A percentile compares a stretch with the other conserved stretches of the same genome.
phyloP scores from a whole-genome alignment of 2,329 filamentous ascomycete species.

The Achaetomium macrosporum region DNA sequence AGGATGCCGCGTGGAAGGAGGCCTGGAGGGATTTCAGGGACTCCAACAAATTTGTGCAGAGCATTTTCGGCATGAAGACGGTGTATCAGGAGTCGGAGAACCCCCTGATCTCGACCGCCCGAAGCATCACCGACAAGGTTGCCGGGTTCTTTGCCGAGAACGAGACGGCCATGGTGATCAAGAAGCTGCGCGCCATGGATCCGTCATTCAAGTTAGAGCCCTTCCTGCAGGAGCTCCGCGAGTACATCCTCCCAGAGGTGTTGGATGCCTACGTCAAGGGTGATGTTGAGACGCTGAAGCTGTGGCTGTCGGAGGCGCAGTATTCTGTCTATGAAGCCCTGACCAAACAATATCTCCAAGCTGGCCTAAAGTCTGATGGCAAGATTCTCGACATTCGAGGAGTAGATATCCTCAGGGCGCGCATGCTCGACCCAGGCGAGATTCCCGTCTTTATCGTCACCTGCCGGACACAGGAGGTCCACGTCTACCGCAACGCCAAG shows the following conservation, averaged over 20 bases:
- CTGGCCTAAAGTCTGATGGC: conserved; percentile 89
- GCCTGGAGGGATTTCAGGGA: conserved; percentile 97
- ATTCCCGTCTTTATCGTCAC: conserved; percentile 96
- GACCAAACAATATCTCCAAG: conserved; percentile 90
- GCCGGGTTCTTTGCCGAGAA: conserved; percentile 98
- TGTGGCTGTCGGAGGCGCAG: conserved; percentile 94
- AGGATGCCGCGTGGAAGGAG: conserved; percentile 96
- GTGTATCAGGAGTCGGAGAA: conserved; percentile 97
- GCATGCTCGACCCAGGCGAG: conserved; percentile 78
- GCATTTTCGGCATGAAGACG: conserved; percentile 77
- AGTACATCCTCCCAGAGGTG: conserved; percentile 96
- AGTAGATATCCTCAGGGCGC: conserved; percentile 78
- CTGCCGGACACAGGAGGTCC: conserved; percentile 93
- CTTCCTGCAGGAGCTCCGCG: conserved; percentile 89
- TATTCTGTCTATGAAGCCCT: conserved; percentile 96
- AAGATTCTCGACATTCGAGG: conserved; percentile 91
- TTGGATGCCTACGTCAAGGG: conserved; percentile 98
- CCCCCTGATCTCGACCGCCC: conserved; percentile 84
- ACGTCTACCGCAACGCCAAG: conserved; percentile 93
- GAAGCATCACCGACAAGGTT: conserved; percentile 87
- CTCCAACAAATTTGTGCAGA: conserved; percentile 79
- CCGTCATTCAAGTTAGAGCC: conserved; percentile 91
- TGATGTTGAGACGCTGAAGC: conserved; percentile 80
- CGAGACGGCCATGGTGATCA: conserved; percentile 95
- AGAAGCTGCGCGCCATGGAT: conserved; percentile 95